phyloP scores from a whole-genome alignment of 2,329 filamentous ascomycete genomes.

The Talaromyces sp. region DNA sequence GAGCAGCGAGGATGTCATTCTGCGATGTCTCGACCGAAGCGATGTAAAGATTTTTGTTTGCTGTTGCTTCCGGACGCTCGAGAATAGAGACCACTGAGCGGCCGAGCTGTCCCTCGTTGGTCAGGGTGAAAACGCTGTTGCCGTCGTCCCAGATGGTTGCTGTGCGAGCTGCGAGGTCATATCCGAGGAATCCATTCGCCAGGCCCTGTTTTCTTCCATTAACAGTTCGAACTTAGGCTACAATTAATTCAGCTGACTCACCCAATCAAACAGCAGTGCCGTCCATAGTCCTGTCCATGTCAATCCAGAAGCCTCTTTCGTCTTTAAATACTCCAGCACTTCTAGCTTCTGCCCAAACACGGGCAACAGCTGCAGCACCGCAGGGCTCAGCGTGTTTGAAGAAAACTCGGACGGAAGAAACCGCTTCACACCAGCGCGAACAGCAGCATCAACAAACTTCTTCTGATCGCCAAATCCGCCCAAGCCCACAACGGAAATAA shows the following conservation, averaged over 20 bases:
- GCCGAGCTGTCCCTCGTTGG: constrained; percentile 49
- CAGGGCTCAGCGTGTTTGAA: constrained; percentile 19
- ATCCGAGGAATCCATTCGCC: constrained; percentile 45
- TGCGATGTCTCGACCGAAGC: constrained; percentile 55
- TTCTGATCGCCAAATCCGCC: constrained; percentile 22
- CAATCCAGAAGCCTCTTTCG: constrained; percentile 43
- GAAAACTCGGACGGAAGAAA: constrained; percentile 32
- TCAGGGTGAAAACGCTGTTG: constrained; percentile 46
- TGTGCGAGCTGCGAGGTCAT: constrained; percentile 45
- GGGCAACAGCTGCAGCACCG: constrained; percentile 19
- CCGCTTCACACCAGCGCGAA: constrained; percentile 25
- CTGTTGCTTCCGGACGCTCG: constrained; percentile 45
- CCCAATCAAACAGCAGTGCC: constrained; percentile 59
- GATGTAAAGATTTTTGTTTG: constrained; percentile 55
- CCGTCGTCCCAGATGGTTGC: constrained; percentile 55
- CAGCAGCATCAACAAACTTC: constrained; percentile 26
- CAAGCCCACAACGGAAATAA: constrained; percentile 24
- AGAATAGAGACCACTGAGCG: constrained; percentile 49
- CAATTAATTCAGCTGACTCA: constrained; percentile 5
- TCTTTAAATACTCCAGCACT: constrained; percentile 48
- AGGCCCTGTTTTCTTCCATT: constrained; percentile 36
- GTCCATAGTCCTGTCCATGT: constrained; percentile 57
- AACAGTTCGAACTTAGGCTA: not conserved
- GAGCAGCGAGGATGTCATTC: constrained; percentile 49
- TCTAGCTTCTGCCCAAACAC: constrained; percentile 22